phyloP scores from a whole-genome alignment of 768 basidiomycete genomes.

The Omphalotus guepiniiformis region DNA sequence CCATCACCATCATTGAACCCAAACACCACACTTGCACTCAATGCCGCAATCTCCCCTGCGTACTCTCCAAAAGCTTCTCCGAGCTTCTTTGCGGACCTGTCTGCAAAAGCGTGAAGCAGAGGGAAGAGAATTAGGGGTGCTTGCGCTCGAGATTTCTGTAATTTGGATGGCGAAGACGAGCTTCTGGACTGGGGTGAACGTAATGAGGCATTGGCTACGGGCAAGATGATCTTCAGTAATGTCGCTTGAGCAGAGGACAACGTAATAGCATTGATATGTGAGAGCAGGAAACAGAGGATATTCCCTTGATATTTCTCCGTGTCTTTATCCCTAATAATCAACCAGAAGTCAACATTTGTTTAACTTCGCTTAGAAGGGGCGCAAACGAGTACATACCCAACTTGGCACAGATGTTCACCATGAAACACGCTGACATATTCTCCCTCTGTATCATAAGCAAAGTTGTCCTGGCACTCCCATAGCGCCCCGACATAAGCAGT shows the following conservation, averaged over 20 bases:
- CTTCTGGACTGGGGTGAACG: conserved; percentile 39
- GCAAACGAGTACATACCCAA: conserved; percentile 48
- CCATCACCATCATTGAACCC: not conserved
- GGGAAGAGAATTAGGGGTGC: conserved; percentile 2
- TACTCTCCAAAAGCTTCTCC: conserved; percentile 29
- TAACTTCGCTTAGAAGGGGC: conserved; percentile 19
- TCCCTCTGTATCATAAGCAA: conserved; percentile 63
- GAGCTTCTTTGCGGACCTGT: not conserved
- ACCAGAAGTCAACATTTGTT: conserved; percentile 34
- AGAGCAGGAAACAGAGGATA: conserved; percentile 72
- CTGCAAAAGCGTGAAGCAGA: not conserved
- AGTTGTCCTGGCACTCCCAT: conserved; percentile 47
- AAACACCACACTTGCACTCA: not conserved
- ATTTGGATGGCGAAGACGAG: not conserved
- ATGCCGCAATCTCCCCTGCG: not conserved
- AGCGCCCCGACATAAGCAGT: conserved; percentile 54
- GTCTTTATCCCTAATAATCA: conserved; percentile 51
- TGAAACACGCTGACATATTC: conserved; percentile 58
- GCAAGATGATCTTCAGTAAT: conserved; percentile 43
- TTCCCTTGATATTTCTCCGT: conserved; percentile 35
- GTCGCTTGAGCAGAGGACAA: conserved; percentile 42
- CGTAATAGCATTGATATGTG: conserved; percentile 65
- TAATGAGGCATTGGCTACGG: no score
- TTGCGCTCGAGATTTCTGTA: not conserved
- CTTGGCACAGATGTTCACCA: conserved; percentile 44